A percentile compares a stretch with the other conserved stretches of the same genome.
Conservation (phyloP, 768 basidiomycete genomes). For the Leucocoprinus sp. region DNA sequence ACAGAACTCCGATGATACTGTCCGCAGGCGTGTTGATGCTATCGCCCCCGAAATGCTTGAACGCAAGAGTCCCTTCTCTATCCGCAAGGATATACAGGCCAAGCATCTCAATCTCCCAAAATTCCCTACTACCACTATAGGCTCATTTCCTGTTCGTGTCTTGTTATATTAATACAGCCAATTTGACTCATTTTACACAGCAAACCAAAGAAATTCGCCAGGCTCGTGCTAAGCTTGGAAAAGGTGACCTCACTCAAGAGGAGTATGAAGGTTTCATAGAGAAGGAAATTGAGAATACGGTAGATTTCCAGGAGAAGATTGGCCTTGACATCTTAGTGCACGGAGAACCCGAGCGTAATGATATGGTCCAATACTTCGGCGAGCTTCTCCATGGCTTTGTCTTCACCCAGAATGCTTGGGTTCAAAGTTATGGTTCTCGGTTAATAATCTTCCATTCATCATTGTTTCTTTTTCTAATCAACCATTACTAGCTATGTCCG, state of each 20-base stretch:
- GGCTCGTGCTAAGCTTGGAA: constrained; percentile 91
- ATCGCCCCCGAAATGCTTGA: constrained; percentile 82
- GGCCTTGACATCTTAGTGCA: constrained; percentile 97
- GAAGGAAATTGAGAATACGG: constrained; percentile 90
- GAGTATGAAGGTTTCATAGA: constrained; percentile 98
- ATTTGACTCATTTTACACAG: constrained; percentile 26
- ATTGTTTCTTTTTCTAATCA: constrained; percentile 6
- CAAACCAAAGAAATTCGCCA: constrained; percentile 99
- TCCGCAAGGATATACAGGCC: constrained; percentile 82
- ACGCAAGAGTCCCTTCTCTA: constrained; percentile 83
- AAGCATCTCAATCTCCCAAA: constrained; percentile 85
- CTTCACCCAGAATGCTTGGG: constrained; percentile 99
- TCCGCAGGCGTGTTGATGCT: constrained; percentile 90
- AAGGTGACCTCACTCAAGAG: constrained; percentile 76
- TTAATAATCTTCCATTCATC: constrained; percentile 23
- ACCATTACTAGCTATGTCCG: constrained; percentile 69
- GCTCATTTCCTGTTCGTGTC: constrained; percentile 84
- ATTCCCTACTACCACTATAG: constrained; percentile 98
- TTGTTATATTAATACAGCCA: background rate
- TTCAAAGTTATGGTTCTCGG: constrained; percentile 99
- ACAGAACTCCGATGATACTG: constrained; percentile 83
- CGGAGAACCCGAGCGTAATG: constrained; percentile 98
- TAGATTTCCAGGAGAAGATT: constrained; percentile 94
- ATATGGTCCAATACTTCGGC: constrained; percentile 99
- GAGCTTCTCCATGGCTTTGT: constrained; percentile 92